These are phyloP conservation scores for Trichosanthes cucumerina DNA, from an alignment of 306 rosid genomes.

Conservation along the genomic window DNA sequence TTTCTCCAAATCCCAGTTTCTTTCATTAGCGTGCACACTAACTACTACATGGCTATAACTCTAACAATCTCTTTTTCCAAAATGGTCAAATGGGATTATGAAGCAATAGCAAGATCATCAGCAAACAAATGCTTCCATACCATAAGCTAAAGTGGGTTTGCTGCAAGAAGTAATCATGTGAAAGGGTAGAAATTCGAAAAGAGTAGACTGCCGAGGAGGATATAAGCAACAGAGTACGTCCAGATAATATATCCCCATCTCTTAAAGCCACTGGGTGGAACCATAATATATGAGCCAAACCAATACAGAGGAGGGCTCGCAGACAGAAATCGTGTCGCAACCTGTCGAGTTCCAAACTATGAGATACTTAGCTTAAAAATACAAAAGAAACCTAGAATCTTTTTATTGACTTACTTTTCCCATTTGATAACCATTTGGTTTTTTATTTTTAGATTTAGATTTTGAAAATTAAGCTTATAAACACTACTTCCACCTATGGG, in stretches of 20 bases:
- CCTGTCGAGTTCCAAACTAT: constrained; percentile 31
- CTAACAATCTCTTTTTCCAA: background rate
- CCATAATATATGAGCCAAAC: constrained; percentile 66
- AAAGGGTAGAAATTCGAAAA: constrained; percentile 91
- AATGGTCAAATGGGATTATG: background rate
- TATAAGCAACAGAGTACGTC: constrained; percentile 65
- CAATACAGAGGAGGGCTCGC: constrained; percentile 83
- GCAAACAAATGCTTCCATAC: background rate
- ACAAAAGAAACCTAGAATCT: background rate
- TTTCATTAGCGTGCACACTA: background rate
- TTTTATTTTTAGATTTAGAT: no score
- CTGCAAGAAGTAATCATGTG: constrained; percentile 31
- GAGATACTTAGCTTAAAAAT: background rate
- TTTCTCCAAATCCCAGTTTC: background rate
- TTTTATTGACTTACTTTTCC: background rate
- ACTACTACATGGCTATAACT: background rate
- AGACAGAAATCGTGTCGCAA: constrained; percentile 85
- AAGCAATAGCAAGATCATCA: background rate
- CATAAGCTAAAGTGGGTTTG: background rate
- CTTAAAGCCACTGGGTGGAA: constrained; percentile 16
- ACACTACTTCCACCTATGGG: no score
- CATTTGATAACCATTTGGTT: no score
- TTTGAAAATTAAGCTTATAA: no score
- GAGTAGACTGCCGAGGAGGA: constrained; percentile 77
- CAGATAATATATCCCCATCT: constrained; percentile 73